Base-by-base conservation (phyloP, 495 filamentous ascomycete genomes). In the Penicillium steckii region DNA sequence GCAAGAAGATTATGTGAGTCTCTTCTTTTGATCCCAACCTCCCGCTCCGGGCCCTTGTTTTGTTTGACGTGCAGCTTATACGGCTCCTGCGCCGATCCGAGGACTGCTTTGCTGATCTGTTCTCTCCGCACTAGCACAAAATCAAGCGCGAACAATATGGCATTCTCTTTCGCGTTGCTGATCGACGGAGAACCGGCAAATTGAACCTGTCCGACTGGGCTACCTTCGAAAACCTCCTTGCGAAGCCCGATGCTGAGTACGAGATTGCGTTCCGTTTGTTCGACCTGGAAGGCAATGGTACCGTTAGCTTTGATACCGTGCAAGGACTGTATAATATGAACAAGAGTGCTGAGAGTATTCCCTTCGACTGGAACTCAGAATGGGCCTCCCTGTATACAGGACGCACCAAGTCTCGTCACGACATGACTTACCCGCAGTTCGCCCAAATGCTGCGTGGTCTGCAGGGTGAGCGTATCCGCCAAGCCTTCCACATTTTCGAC, bases 211-310 rank as follows among this genome's bases (percentile, higher is more conserved):
- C 83, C 53, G 94, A 98, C 70, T 98, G 91, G 91, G 84, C 78
- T 12, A 87, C 85, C 40, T 98, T 97, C 67, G 87, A 96, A 70
- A 93, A 96, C 74, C 83, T 98, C 48, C 83, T 98, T 29, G 80
- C 81, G 44, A 97, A 96, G 67, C 91, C 94, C 54, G 94, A 97
- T 57, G 95, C 94, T 62, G 95, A 98, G 69, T 98, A 98, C 67
- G 92, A 98, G 72, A 97, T 98, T 57, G 93, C 92, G 4, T 98
- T 97, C 74, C 88, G 95, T 50, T 80, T 97, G 23, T 98, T 98
- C 71, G 94, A 97, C 59, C 70, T 86, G 53, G 82, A 94, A 22
- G 83, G 88, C 29, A 86, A 81, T 18, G 94, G 94, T 3, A 79
- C 75, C 18, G 89, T 98, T 60, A 91, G 89, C 60, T 96, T 90